Base-by-base conservation (phyloP, 805 yeast species). In the Clavispora santaluciae region DNA sequence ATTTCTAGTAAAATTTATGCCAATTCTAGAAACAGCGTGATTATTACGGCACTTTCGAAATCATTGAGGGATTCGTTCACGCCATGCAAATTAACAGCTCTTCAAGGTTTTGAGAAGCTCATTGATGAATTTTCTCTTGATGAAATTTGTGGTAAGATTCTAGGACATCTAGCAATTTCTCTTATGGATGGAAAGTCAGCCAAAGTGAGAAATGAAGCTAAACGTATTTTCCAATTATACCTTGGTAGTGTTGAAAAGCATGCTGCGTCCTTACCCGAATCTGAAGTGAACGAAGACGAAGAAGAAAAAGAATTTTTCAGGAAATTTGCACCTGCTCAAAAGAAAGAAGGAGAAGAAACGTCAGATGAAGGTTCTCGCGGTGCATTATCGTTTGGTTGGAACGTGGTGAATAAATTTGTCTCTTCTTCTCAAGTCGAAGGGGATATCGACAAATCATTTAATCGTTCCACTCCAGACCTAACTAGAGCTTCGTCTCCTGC, bases 121-220 rank as follows among this genome's bases (percentile, higher is more conserved):
- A 65, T 82, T 18, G 83, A 80, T 6, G 76, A 72, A 33, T 89
- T 90, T 51, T 66, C 83, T 1, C 80, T 89, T 0, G 84, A 78
- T 12, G 82, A 87, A 33, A 82, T 88, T 41, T 86, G 95, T 42
- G 79, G 82, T 18, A 86, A 83, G 56, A 76, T 90, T 13, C 64
- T 93, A 40, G 91, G 95, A 0, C 87, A 88, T 2, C 75, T 93
- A 41, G 89, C 96, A 0, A 86, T 93, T 1, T 79, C 93, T 1
- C 66, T 91, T 41, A 72, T 91, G 55, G 98, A 93, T 60, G 74
- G 72, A 40, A 63, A 59, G 38, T 83, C 87, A 9, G 63, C 67
- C 5, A 74, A 76, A 39, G 90, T 91, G 3, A 71, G 98, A 44
- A 61, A 61, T 0, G 86, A 83, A 54, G 95, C 96, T 0, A 78